phyloP scores from a whole-genome alignment of 208 protist species.

The Trypanosoma cruzi region DNA sequence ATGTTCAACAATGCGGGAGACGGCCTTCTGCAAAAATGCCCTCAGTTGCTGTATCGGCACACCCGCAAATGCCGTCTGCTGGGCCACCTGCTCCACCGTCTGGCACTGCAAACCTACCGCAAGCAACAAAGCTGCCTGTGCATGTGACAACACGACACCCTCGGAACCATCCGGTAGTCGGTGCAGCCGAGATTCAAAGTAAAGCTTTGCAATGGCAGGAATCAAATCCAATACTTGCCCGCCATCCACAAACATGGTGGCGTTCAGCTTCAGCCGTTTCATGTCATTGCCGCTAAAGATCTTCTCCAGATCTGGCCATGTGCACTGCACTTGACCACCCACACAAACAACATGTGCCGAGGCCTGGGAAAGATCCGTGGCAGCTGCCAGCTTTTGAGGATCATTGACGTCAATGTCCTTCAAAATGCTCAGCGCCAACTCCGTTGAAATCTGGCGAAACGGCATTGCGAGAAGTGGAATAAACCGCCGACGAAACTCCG shows the following conservation, averaged over 20 bases:
- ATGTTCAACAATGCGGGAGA: constrained; percentile 78
- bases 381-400: constrained; percentile 47
- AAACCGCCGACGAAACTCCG: constrained; percentile 94
- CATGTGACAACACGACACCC: constrained; percentile 84
- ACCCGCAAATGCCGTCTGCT: constrained; percentile 59
- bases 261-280: constrained; percentile 94
- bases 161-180: constrained; percentile 64
- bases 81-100: constrained; percentile 66
- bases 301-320: constrained; percentile 47
- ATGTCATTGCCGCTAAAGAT: constrained; percentile 91
- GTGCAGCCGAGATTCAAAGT: constrained; percentile 84
- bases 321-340: constrained; percentile 60
- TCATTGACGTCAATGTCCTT: constrained; percentile 55
- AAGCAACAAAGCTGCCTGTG: constrained; percentile 95
- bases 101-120: constrained; percentile 94
- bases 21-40: constrained; percentile 86
- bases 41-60: constrained; percentile 83
- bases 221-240: constrained; percentile 97
- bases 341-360: constrained; percentile 45
- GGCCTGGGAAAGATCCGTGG: constrained; percentile 35
- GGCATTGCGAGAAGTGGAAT: constrained; percentile 92
- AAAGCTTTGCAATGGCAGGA: constrained; percentile 90
- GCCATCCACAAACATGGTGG: constrained; percentile 94
- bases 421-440: constrained; percentile 89
- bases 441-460: constrained; percentile 87